phyloP scores from a whole-genome alignment of 306 rosid species.

The Prinsepia uniflora region DNA sequence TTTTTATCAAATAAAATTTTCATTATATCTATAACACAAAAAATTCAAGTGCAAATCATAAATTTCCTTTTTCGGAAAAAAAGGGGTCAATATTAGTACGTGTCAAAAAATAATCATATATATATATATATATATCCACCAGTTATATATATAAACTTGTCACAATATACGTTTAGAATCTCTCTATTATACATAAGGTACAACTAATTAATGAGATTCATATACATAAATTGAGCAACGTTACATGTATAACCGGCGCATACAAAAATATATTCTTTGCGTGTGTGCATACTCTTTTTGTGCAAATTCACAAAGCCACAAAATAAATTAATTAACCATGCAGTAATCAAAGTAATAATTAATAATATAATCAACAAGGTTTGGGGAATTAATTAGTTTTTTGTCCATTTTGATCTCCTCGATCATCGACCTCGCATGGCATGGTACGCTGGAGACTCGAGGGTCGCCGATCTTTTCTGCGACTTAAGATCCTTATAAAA shows the following conservation, averaged over 20 bases:
- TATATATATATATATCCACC: neutral
- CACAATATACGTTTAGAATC: neutral
- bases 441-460: slow-evolving; percentile 49
- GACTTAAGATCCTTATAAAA: slow-evolving; percentile 58
- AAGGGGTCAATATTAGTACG: neutral
- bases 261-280: slow-evolving; percentile 10
- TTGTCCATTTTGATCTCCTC: neutral
- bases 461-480: slow-evolving; percentile 39
- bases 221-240: neutral
- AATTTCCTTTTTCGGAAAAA: too few species aligned
- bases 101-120: neutral
- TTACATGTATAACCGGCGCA: neutral
- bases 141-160: neutral
- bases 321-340: slow-evolving; percentile 1
- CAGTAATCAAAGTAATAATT: neutral
- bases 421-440: slow-evolving; percentile 31
- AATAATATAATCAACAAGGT: too few species aligned
- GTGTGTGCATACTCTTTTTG: slow-evolving; percentile 12
- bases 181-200: neutral
- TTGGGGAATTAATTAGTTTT: neutral
- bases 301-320: slow-evolving; percentile 9
- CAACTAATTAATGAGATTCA: neutral
- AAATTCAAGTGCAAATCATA: too few species aligned
- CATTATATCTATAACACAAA: too few species aligned
- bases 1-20: too few species aligned